Conservation (phyloP, 2,329 filamentous ascomycete species). For the Rhinocladiella mackenziei region DNA sequence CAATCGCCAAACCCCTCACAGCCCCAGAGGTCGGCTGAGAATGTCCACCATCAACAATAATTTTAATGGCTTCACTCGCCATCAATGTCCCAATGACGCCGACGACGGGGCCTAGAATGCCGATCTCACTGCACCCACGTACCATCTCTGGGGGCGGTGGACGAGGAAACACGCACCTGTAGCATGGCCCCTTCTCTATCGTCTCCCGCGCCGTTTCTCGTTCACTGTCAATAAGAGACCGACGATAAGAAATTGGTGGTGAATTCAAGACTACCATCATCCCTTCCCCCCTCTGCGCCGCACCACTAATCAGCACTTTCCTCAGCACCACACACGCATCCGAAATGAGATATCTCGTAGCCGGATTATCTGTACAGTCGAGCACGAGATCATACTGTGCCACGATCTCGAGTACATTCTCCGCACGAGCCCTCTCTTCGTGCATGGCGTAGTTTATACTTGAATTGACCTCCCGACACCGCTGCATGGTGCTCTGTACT, state of each 20-base stretch:
- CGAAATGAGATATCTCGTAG: constrained; percentile 86
- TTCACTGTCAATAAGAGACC: too few species aligned
- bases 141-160: constrained; percentile 81
- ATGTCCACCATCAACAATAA: constrained; percentile 52
- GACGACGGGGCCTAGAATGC: constrained; percentile 87
- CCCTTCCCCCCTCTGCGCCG: constrained; percentile 81
- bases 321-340: constrained; percentile 77
- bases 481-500: constrained; percentile 19
- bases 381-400: constrained; percentile 72
- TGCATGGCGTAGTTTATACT: constrained; percentile 17
- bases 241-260: constrained; percentile 59
- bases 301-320: constrained; percentile 82
- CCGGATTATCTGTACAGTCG: constrained; percentile 92
- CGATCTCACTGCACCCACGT: constrained; percentile 84
- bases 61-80: constrained; percentile 80
- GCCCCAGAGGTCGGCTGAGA: not conserved
- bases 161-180: constrained; percentile 85
- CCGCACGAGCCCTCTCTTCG: constrained; percentile 14
- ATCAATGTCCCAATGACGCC: constrained; percentile 91
- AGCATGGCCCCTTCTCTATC: constrained; percentile 71
- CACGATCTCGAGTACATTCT: constrained; percentile 16
- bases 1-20: too few species aligned
- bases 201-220: not conserved
- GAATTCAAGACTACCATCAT: constrained; percentile 71
- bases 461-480: constrained; percentile 24